Evolutionary conservation across 805 yeast genomes (phyloP).

Genomic region (Metschnikowia cerradonensis): DNA sequence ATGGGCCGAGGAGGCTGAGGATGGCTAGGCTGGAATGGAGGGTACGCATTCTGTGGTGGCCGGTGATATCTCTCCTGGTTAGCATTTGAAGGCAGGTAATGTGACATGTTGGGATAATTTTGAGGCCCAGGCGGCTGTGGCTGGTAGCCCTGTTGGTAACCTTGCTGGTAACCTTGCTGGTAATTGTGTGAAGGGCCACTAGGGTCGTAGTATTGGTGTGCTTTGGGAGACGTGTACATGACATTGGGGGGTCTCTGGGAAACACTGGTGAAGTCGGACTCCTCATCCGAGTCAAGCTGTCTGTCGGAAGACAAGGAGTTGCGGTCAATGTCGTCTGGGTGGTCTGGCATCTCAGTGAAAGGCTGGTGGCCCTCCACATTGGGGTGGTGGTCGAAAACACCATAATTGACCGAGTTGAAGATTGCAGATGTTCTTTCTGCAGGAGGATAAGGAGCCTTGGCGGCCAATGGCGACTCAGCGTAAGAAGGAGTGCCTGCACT

Average conservation of each 20-base stretch:
- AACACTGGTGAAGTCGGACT: slow-evolving; percentile 72
- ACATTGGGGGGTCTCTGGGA: slow-evolving; percentile 75
- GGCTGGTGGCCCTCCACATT: slow-evolving; percentile 45
- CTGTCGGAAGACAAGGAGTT: slow-evolving; percentile 8
- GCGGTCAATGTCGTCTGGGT: slow-evolving; percentile 10
- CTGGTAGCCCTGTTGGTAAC: slow-evolving; percentile 7
- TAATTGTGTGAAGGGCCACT: background rate
- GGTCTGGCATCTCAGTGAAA: slow-evolving; percentile 36
- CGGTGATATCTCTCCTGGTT: background rate
- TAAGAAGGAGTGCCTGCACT: slow-evolving; percentile 25
- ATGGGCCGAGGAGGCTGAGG: slow-evolving; percentile 17
- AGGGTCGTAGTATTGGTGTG: slow-evolving; percentile 2
- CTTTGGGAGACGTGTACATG: slow-evolving; percentile 11
- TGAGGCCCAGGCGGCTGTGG: background rate
- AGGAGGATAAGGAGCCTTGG: slow-evolving; percentile 25
- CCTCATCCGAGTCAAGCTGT: slow-evolving; percentile 34
- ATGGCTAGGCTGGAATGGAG: slow-evolving; percentile 3
- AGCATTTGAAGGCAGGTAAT: slow-evolving; percentile 7
- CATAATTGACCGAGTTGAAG: slow-evolving; percentile 19
- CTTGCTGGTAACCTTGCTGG: background rate
- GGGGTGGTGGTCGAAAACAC: slow-evolving; percentile 44
- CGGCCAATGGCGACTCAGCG: slow-evolving; percentile 15
- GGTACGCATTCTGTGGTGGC: slow-evolving; percentile 6
- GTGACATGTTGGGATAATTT: slow-evolving; percentile 5
- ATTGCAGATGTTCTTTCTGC: slow-evolving; percentile 16